Conservation (phyloP, 164 flowering plant species). For the Saururus chinensis region DNA sequence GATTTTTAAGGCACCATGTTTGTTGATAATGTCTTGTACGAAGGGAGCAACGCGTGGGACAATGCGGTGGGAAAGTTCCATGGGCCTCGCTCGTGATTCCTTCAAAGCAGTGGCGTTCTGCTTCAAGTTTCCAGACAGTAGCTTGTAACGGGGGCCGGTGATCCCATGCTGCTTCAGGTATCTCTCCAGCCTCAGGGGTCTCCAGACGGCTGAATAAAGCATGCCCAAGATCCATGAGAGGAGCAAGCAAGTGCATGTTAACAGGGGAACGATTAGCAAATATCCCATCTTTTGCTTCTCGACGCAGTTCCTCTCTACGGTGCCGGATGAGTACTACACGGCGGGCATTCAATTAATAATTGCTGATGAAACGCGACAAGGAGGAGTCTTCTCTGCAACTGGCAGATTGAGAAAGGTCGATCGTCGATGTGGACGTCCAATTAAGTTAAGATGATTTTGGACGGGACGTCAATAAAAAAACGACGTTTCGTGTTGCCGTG, state of each 20-base stretch:
- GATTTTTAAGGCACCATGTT: slow-evolving; percentile 10
- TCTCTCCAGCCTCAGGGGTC: slow-evolving; percentile 30
- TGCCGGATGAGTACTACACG: no score
- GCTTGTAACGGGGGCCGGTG: slow-evolving; percentile 24
- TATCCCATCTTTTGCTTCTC: neutral
- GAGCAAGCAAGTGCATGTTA: neutral
- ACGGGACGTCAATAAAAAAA: no score
- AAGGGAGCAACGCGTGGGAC: slow-evolving; percentile 13
- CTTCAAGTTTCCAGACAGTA: slow-evolving; percentile 22
- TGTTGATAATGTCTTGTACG: slow-evolving; percentile 3
- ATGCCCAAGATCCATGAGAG: slow-evolving; percentile 11
- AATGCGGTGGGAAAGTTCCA: slow-evolving; percentile 15
- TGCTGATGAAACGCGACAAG: neutral
- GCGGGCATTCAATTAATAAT: neutral
- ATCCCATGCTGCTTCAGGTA: slow-evolving; percentile 25
- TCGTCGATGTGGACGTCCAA: no score
- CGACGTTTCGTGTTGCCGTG: no score
- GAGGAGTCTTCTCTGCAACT: no score
- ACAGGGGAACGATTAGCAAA: neutral
- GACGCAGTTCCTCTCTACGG: no score
- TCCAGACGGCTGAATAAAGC: slow-evolving; percentile 28
- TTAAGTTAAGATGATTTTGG: no score
- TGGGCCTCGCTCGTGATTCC: slow-evolving; percentile 20
- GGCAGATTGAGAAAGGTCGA: no score
- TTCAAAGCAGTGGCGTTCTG: slow-evolving; percentile 4